phyloP scores from a whole-genome alignment of 192 early-diverging fungal genomes.

The Chytriomyces confervae region DNA sequence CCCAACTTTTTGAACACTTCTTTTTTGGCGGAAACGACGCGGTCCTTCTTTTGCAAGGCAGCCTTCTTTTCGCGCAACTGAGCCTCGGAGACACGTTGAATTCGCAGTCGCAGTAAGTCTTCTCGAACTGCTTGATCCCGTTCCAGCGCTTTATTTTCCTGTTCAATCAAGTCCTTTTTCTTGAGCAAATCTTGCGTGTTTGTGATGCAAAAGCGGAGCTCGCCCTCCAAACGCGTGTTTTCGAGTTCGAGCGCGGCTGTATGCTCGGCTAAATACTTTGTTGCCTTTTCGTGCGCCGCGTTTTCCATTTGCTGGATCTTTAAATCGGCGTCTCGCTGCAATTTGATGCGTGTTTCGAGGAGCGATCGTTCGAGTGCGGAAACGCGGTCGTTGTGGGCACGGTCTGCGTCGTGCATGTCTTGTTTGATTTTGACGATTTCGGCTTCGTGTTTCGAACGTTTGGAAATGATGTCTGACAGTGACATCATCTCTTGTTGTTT shows the following conservation, averaged over 20 bases:
- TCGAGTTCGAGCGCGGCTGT: slow-evolving; percentile 49
- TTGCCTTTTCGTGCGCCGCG: slow-evolving; percentile 62
- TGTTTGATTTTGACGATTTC: slow-evolving; percentile 46
- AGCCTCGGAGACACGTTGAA: slow-evolving; percentile 36
- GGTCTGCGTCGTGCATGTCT: slow-evolving; percentile 54
- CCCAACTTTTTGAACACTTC: slow-evolving; percentile 15
- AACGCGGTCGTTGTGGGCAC: slow-evolving; percentile 40
- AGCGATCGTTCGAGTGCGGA: slow-evolving; percentile 48
- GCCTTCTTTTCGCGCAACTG: slow-evolving; percentile 27
- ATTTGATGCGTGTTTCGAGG: slow-evolving; percentile 56
- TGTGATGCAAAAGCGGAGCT: slow-evolving; percentile 42
- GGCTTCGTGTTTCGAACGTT: slow-evolving; percentile 51
- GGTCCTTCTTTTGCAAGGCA: neutral
- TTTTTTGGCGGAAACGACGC: slow-evolving; percentile 1
- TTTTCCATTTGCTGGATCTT: slow-evolving; percentile 58
- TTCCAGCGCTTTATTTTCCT: slow-evolving; percentile 49
- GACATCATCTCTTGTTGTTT: slow-evolving; percentile 56
- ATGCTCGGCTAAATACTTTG: slow-evolving; percentile 53
- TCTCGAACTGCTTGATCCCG: slow-evolving; percentile 45
- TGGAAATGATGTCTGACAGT: slow-evolving; percentile 54
- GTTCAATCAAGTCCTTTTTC: slow-evolving; percentile 45
- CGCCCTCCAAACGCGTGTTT: slow-evolving; percentile 47
- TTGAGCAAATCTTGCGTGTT: slow-evolving; percentile 43
- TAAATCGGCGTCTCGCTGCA: slow-evolving; percentile 59
- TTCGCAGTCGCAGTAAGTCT: slow-evolving; percentile 48